phyloP scores from a whole-genome alignment of 768 basidiomycete species.

The Tulasnella sp. region DNA sequence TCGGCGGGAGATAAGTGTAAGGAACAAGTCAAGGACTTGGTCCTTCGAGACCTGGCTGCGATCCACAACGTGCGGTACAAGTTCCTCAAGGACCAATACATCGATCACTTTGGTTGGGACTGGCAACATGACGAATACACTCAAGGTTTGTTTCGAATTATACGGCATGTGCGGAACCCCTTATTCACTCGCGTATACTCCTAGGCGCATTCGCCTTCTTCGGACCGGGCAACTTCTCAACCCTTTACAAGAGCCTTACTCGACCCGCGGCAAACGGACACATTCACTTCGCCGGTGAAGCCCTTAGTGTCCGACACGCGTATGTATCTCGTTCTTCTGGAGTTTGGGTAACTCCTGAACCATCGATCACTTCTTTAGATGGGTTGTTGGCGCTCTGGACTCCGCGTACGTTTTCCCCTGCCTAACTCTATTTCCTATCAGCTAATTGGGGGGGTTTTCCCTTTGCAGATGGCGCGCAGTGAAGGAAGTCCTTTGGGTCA shows the following conservation, averaged over 20 bases:
- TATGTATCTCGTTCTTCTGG: background rate
- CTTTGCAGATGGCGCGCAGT: background rate
- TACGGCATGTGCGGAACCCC: background rate
- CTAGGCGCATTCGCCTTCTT: constrained; percentile 33
- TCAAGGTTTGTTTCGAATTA: constrained; percentile 23
- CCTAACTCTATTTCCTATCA: background rate
- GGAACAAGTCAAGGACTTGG: constrained; percentile 19
- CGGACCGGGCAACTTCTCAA: constrained; percentile 30
- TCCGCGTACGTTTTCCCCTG: constrained; percentile 18
- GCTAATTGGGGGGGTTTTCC: too few relatives aligned
- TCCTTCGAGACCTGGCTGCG: constrained; percentile 24
- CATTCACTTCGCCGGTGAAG: constrained; percentile 31
- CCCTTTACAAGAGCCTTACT: constrained; percentile 26
- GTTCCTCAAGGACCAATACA: constrained; percentile 15
- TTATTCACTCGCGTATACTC: background rate
- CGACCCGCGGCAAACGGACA: constrained; percentile 24
- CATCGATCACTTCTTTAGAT: constrained; percentile 15
- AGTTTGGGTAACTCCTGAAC: background rate
- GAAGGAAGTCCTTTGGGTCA: background rate
- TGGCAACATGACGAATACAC: constrained; percentile 27
- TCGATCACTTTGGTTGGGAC: constrained; percentile 23
- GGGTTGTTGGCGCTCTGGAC: constrained; percentile 32
- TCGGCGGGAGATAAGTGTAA: background rate
- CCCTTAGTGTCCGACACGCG: constrained; percentile 29
- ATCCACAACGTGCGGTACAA: constrained; percentile 21